Evolutionary conservation across 2,329 filamentous ascomycete species (phyloP).

Genomic region (Paraphaeosphaeria sporulosa): DNA sequence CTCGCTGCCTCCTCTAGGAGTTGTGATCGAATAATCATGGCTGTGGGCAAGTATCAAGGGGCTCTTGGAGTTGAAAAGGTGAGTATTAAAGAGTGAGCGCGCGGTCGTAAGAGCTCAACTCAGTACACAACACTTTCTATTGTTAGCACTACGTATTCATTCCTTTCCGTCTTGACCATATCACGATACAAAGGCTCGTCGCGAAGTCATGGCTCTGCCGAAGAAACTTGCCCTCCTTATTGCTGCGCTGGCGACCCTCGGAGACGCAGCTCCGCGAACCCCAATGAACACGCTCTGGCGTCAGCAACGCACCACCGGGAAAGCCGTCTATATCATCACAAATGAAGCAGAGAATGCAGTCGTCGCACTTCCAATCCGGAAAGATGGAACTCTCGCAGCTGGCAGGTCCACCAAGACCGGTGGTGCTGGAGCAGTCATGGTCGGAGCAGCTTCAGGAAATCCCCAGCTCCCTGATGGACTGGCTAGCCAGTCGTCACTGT

Average conservation of each 20-base stretch:
- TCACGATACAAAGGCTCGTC: background rate
- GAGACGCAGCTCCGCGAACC: conserved; percentile 16
- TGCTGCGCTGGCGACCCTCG: conserved; percentile 13
- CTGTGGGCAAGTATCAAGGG: background rate
- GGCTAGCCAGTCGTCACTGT: conserved; percentile 59
- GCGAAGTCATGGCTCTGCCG: background rate
- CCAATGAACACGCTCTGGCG: background rate
- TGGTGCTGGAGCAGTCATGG: conserved; percentile 53
- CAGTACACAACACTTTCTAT: too few relatives aligned
- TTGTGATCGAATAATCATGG: conserved; percentile 26
- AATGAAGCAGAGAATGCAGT: conserved; percentile 62
- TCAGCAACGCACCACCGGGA: conserved; percentile 25
- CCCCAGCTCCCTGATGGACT: conserved; percentile 59
- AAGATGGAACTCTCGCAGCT: conserved; percentile 56
- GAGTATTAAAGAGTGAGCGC: background rate
- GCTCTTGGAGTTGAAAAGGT: too few relatives aligned
- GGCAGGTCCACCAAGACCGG: conserved; percentile 56
- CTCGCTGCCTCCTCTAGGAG: conserved; percentile 1
- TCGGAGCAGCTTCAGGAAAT: conserved; percentile 47
- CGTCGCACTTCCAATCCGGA: conserved; percentile 57
- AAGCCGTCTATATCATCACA: conserved; percentile 65
- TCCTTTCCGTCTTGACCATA: background rate
- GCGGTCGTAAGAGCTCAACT: too few relatives aligned
- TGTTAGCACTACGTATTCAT: too few relatives aligned
- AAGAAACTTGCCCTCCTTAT: background rate